phyloP scores from a whole-genome alignment of 2,329 filamentous ascomycete genomes.

The Teratosphaeria destructans region DNA sequence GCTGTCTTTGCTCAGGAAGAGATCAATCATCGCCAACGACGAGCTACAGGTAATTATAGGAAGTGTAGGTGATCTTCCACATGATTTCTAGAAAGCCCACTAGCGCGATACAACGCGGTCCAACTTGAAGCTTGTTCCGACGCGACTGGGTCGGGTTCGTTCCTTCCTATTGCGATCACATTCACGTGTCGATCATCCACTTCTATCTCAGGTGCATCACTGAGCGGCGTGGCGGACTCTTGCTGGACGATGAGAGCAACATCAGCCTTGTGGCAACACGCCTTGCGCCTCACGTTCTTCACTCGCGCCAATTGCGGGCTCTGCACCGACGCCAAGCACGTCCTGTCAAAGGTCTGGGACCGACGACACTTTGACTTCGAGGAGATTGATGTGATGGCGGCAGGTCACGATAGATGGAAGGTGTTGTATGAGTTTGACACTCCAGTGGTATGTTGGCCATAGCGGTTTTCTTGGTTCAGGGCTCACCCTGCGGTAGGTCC shows the following conservation, averaged over 20 bases:
- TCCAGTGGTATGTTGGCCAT: constrained; percentile 51
- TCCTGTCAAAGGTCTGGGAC: constrained; percentile 59
- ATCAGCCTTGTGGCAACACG: constrained; percentile 6
- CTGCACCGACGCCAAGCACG: constrained; percentile 57
- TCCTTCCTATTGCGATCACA: background rate
- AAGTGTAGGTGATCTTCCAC: background rate
- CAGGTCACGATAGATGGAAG: constrained; percentile 55
- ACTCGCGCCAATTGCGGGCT: constrained; percentile 62
- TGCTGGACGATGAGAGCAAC: constrained; percentile 8
- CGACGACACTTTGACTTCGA: constrained; percentile 55
- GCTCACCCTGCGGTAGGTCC: constrained; percentile 33
- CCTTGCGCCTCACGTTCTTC: constrained; percentile 54
- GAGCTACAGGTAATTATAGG: background rate
- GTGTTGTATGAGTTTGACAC: constrained; percentile 72
- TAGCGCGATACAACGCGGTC: background rate
- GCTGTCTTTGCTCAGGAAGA: background rate
- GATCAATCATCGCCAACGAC: background rate
- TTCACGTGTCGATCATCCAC: background rate
- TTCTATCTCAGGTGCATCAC: no score
- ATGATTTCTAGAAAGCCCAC: background rate
- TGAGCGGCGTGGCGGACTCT: background rate
- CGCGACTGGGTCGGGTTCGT: background rate
- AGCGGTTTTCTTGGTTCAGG: background rate
- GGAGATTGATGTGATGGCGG: constrained; percentile 59
- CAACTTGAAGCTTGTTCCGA: background rate